These are phyloP conservation scores for Plasmodium chabaudi DNA, from an alignment of 169 alveolate genomes.

Conservation along the genomic window DNA sequence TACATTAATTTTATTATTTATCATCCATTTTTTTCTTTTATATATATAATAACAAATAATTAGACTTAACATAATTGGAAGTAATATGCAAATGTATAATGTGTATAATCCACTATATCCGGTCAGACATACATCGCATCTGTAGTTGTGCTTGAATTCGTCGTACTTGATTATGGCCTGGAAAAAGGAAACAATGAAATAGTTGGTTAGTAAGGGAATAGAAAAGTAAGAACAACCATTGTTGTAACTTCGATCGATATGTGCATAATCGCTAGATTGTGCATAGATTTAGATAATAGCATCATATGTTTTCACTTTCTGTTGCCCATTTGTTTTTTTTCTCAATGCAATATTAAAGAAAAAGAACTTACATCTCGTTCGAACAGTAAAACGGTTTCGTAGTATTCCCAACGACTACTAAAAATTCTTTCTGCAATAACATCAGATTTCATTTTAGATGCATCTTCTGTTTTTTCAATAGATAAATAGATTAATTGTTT, in stretches of 20 bases:
- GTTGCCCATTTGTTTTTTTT: not conserved
- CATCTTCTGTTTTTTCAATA: constrained; percentile 37
- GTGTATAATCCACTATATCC: constrained; percentile 69
- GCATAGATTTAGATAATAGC: not conserved
- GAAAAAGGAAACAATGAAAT: not conserved
- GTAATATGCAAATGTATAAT: constrained; percentile 44
- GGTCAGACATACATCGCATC: constrained; percentile 55
- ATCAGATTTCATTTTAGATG: constrained; percentile 31
- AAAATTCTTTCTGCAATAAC: constrained; percentile 50
- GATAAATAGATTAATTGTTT: constrained; percentile 49
- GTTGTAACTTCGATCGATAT: not conserved
- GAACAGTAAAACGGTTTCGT: constrained; percentile 29
- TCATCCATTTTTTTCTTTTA: constrained; percentile 9
- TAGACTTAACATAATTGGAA: constrained; percentile 53
- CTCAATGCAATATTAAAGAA: not conserved
- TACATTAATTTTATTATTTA: constrained; percentile 1
- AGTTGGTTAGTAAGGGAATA: not conserved
- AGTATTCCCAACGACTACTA: constrained; percentile 8
- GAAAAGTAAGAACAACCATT: not conserved
- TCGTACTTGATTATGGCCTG: constrained; percentile 51
- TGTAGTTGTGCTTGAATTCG: constrained; percentile 18
- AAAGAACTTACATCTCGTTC: constrained; percentile 49
- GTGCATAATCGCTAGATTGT: too few relatives aligned
- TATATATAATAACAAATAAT: constrained; percentile 44
- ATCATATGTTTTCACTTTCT: not conserved